Evolutionary conservation across 306 rosid species (phyloP), one percentile per base, ranked within the genome.

Genomic region (Fragaria vesca): DNA sequence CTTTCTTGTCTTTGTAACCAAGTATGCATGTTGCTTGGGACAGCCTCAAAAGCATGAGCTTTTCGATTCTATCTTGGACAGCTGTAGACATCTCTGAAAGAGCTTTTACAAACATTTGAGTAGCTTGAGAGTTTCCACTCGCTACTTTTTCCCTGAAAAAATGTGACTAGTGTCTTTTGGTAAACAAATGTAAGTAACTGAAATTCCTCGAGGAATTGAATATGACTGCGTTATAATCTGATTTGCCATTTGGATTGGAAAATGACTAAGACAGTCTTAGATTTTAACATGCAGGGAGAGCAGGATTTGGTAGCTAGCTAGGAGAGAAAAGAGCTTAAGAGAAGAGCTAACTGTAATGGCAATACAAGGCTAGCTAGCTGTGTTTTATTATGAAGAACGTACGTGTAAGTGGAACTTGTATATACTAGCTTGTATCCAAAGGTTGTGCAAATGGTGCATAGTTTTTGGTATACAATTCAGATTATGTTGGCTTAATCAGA

Each of bases 1-100:
- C 78, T 90, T 90, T 89, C 97, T 90, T 90, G 90, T 94, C 98
- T 90, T 90, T 40, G 77, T 94, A 79, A 86, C 93, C 87, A 90
- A 90, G 98, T 60, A 86, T 91, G 42, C 72, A 75, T 50, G 73
- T 91, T 93, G 92, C 93, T 91, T 91, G 80, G 81, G 82, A 80
- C 77, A 83, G 68, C 81, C 89, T 91, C 90, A 68, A 72, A 86
- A 87, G 86, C 91, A 87, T 83, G 51, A 80, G 61, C 32, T 28
- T 77, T 17, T 45, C 43, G 66, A 78, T 86, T 76, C 78, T 76
- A 48, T 73, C 34, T 1, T 26, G 78, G 83, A 86, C 93, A 90
- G 84, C 69, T 90, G 90, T 89, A 20, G 69, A 81, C 72, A 42
- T 2, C 34, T 32, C 34, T 32, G 34, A 32, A 32, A 32, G 36